Evolutionary conservation across 495 filamentous ascomycete species (phyloP).

Genomic region (Penicillium dipodomyicola): DNA sequence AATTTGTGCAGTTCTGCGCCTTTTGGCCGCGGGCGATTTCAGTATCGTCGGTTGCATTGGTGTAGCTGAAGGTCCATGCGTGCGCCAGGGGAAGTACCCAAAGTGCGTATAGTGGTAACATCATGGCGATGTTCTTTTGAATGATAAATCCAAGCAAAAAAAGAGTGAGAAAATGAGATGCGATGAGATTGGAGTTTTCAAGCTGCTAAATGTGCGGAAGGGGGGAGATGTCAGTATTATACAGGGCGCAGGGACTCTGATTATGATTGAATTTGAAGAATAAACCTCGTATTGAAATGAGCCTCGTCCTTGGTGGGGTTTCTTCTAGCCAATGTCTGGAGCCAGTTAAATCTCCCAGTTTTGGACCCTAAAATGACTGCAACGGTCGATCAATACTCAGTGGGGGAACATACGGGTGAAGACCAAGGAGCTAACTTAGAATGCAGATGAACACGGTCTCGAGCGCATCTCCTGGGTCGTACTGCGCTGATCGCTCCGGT

Average conservation of each 20-base stretch:
- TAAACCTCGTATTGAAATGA: conserved; percentile 14
- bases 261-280: not conserved
- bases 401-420: not conserved
- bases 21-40: conserved; percentile 14
- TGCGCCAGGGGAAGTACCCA: conserved; percentile 8
- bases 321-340: not conserved
- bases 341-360: conserved; percentile 4
- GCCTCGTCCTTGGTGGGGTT: conserved; percentile 1
- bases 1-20: conserved; percentile 11
- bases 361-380: conserved; percentile 3
- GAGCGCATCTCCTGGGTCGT: not conserved
- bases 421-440: not conserved
- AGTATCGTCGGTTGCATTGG: conserved; percentile 14
- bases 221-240: conserved; percentile 3
- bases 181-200: not conserved
- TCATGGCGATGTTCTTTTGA: not conserved
- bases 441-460: conserved; percentile 2
- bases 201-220: not conserved
- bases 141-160: not conserved
- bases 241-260: not conserved
- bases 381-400: conserved; percentile 10
- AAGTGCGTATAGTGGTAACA: conserved; percentile 4
- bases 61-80: conserved; percentile 24
- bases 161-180: not conserved
- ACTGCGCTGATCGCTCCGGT: not conserved